These are phyloP conservation scores for Coniochaeta ligniaria DNA, from an alignment of 2,329 filamentous ascomycete species.

Conservation along the genomic window DNA sequence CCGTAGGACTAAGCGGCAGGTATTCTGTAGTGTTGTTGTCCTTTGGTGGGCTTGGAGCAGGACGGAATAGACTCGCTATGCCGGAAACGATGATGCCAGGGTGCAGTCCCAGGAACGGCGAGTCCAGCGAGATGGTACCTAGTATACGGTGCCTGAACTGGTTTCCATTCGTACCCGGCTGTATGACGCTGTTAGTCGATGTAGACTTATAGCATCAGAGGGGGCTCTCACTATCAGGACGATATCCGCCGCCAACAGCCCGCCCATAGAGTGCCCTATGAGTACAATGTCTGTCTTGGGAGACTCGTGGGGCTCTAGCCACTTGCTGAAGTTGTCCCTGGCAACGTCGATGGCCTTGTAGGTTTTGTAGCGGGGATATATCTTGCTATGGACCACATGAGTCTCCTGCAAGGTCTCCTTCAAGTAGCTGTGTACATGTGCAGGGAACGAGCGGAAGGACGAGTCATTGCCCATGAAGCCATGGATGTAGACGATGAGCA, in stretches of 20 bases:
- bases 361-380: constrained; percentile 75
- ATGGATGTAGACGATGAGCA: constrained; percentile 80
- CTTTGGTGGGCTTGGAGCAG: constrained; percentile 24
- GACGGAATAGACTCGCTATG: constrained; percentile 67
- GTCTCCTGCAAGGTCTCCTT: constrained; percentile 59
- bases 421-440: constrained; percentile 74
- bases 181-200: not conserved
- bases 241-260: constrained; percentile 74
- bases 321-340: constrained; percentile 74
- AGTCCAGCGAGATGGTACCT: constrained; percentile 76
- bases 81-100: constrained; percentile 81
- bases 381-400: constrained; percentile 79
- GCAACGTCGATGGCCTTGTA: constrained; percentile 66
- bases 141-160: constrained; percentile 26
- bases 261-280: constrained; percentile 86
- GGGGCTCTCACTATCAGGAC: constrained; percentile 48
- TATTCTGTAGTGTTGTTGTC: constrained; percentile 11
- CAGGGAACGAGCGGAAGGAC: constrained; percentile 81
- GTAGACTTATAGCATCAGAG: not conserved
- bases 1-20: constrained; percentile 7
- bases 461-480: constrained; percentile 86
- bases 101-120: constrained; percentile 82
- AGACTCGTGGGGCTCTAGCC: constrained; percentile 72
- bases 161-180: constrained; percentile 1
- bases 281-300: constrained; percentile 71